phyloP scores from a whole-genome alignment of 2,329 filamentous ascomycete genomes.

The Trichoderma arundinaceum region DNA sequence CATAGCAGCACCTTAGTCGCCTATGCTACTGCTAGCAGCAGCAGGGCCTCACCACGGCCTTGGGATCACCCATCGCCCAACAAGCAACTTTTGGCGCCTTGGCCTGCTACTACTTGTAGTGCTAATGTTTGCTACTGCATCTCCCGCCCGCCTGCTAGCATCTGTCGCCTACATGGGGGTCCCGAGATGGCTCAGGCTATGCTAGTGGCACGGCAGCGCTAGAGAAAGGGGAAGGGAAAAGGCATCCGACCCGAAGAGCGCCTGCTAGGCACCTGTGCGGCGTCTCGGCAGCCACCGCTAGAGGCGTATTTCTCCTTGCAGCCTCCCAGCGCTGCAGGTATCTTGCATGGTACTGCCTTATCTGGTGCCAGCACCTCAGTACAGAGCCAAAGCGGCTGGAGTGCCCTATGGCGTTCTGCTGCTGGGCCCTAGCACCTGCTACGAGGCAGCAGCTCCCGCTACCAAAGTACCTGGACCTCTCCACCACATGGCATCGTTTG shows the following conservation, averaged over 20 bases:
- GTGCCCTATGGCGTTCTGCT: not conserved
- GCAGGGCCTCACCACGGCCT: too few species aligned
- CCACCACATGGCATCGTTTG: too few species aligned
- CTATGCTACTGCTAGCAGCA: too few species aligned
- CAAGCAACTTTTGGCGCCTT: too few species aligned
- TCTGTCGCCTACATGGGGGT: not conserved
- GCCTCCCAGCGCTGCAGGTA: slow-evolving; percentile 8
- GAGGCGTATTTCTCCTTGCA: slow-evolving; percentile 13
- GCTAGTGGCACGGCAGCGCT: slow-evolving; percentile 5
- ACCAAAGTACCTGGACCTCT: not conserved
- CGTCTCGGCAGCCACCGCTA: not conserved
- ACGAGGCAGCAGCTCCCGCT: not conserved
- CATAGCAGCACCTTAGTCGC: too few species aligned
- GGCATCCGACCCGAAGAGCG: not conserved
- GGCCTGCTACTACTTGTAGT: not conserved
- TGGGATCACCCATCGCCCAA: too few species aligned
- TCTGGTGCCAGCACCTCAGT: not conserved
- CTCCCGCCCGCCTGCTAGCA: too few species aligned
- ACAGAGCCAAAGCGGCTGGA: not conserved
- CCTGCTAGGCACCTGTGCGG: not conserved
- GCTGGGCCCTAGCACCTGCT: too few species aligned
- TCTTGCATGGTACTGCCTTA: slow-evolving; percentile 23
- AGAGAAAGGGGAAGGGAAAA: not conserved
- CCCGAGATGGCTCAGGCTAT: not conserved
- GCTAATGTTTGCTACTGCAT: not conserved